Conservation (phyloP, 345 rosid genomes). For the Murraya paniculata region DNA sequence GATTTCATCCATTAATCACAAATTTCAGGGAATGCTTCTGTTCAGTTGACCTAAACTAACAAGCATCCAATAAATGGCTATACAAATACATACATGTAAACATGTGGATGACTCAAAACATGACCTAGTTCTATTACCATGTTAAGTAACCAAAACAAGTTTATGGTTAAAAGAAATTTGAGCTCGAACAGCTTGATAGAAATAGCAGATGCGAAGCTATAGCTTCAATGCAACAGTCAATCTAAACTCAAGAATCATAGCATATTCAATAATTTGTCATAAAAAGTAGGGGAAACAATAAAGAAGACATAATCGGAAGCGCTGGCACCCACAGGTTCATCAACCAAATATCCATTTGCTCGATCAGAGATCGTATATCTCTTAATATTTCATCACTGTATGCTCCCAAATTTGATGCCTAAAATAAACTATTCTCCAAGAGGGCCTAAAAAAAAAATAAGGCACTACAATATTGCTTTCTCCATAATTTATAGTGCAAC, state of each 20-base stretch:
- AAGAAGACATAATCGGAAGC: not conserved
- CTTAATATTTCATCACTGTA: not conserved
- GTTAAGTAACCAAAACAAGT: not conserved
- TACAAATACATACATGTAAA: too few relatives aligned
- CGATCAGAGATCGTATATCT: too few relatives aligned
- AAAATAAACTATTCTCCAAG: not conserved
- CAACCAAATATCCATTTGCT: not conserved
- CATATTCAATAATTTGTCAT: not conserved
- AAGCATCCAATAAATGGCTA: too few relatives aligned
- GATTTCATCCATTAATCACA: not conserved
- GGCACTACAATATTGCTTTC: not conserved
- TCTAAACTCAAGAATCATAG: not conserved
- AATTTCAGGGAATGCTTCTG: not conserved
- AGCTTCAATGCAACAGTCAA: not conserved
- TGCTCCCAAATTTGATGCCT: not conserved
- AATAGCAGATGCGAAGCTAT: not conserved
- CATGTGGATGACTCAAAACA: not conserved
- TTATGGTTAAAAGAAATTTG: not conserved
- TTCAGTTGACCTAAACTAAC: too few relatives aligned
- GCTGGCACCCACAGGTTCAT: not conserved
- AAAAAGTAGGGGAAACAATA: not conserved
- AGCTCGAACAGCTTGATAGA: not conserved
- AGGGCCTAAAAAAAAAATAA: not conserved
- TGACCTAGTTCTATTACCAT: not conserved
- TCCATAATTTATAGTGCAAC: not conserved